Percentiles rank a stretch among this genome's conserved stretches.
Evolutionary conservation across 768 basidiomycete genomes (phyloP).

Genomic region (Pluteus cervinus): DNA sequence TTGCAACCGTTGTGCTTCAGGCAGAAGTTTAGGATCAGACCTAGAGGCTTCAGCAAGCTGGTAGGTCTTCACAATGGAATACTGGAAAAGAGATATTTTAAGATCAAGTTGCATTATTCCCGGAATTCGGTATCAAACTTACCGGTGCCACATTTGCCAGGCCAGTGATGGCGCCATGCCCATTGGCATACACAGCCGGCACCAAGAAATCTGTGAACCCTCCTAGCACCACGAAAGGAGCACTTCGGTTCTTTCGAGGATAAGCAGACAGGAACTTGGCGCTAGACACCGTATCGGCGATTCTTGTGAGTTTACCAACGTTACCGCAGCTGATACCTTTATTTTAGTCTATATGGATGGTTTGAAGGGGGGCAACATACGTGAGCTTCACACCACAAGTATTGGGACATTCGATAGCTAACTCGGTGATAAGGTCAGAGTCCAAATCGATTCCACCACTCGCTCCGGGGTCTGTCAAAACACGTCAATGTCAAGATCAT

Average conservation of each 20-base stretch:
- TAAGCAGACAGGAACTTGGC: slow-evolving; percentile 47
- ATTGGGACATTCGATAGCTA: slow-evolving; percentile 73
- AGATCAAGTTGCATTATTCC: neutral
- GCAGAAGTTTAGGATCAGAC: slow-evolving; percentile 48
- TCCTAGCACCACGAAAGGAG: slow-evolving; percentile 80
- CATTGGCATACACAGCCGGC: slow-evolving; percentile 65
- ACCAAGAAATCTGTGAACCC: slow-evolving; percentile 83
- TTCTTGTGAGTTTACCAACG: slow-evolving; percentile 86
- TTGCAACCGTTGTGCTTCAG: slow-evolving; percentile 71
- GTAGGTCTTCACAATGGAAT: slow-evolving; percentile 54
- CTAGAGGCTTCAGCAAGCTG: slow-evolving; percentile 53
- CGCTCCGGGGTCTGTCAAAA: slow-evolving; percentile 67
- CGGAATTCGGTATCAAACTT: slow-evolving; percentile 15
- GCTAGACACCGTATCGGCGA: slow-evolving; percentile 60
- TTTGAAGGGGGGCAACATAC: slow-evolving; percentile 32
- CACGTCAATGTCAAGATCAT: slow-evolving; percentile 9
- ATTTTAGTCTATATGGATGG: slow-evolving; percentile 8
- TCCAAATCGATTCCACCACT: slow-evolving; percentile 88
- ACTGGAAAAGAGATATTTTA: slow-evolving; percentile 27
- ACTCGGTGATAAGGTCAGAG: slow-evolving; percentile 78
- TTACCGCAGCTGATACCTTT: slow-evolving; percentile 69
- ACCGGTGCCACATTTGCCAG: slow-evolving; percentile 82
- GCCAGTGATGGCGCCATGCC: slow-evolving; percentile 87
- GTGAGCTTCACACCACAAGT: slow-evolving; percentile 87
- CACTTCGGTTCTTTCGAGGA: slow-evolving; percentile 61